A percentile compares a stretch with the other conserved stretches of the same genome.
Conservation (phyloP, 2,329 filamentous ascomycete genomes). For the Apiospora sp. region DNA sequence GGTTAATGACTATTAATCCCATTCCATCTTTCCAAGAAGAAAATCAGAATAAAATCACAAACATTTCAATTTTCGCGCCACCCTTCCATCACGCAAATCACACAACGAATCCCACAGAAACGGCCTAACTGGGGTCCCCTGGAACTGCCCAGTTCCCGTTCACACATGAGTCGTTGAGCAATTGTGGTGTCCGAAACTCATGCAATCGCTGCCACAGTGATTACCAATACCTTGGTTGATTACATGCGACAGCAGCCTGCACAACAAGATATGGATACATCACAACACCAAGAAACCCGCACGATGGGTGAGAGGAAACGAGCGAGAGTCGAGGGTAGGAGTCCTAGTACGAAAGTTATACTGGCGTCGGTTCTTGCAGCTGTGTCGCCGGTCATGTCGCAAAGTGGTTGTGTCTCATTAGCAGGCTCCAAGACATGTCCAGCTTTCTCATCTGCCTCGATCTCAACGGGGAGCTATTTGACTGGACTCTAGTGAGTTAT, state of each 20-base stretch:
- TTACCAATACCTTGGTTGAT: slow-evolving; percentile 29
- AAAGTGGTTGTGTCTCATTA: slow-evolving; percentile 45
- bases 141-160: slow-evolving; percentile 4
- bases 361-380: slow-evolving; percentile 36
- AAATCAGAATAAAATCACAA: slow-evolving; percentile 32
- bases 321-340: slow-evolving; percentile 27
- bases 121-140: slow-evolving; percentile 21
- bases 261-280: not conserved
- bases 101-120: slow-evolving; percentile 19
- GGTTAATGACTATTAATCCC: slow-evolving; percentile 39
- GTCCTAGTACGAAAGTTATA: slow-evolving; percentile 30
- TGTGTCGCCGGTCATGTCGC: slow-evolving; percentile 36
- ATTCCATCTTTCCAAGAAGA: slow-evolving; percentile 32
- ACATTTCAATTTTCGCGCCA: slow-evolving; percentile 31
- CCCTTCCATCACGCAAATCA: slow-evolving; percentile 24
- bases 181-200: slow-evolving; percentile 38
- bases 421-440: slow-evolving; percentile 45
- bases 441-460: slow-evolving; percentile 47
- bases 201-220: slow-evolving; percentile 36
- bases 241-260: slow-evolving; percentile 23
- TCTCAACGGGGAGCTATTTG: slow-evolving; percentile 45
- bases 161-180: slow-evolving; percentile 34
- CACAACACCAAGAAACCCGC: not conserved
- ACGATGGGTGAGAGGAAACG: slow-evolving; percentile 10
- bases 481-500: slow-evolving; percentile 39